Base-by-base conservation (phyloP, 345 rosid genomes). In the Gynandropsis gynandra region DNA sequence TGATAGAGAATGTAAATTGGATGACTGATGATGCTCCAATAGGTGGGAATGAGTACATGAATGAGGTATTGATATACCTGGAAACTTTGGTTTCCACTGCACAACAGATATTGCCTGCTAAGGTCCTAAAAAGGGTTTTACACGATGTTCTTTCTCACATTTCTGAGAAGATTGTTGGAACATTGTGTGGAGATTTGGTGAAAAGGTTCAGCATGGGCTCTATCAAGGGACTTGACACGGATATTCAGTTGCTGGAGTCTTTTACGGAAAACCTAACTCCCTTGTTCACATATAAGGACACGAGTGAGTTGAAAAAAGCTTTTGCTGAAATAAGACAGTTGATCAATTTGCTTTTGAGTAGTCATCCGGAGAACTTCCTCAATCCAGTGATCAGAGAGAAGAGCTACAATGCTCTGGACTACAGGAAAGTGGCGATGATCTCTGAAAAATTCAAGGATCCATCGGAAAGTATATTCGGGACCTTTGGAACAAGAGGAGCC, bases 1-100 rank as follows among this genome's bases (percentile, higher is more conserved):
- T 92, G 71, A 75, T 92, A 11, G 98, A 92, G 77, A 92, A 92
- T 42, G 97, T 92, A 45, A 92, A 85, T 47, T 92, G 98, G 98
- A 79, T 74, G 84, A 72, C 83, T n/a, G 98, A 92, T 42, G 95
- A 87, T 38, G 70, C 78, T 39, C 66, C 72, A 20, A 83, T 76
- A 63, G 79, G 71, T 47, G 96, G 98, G 31, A 92, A 92, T 42
- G 98, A 92, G 60, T 92, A 87, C 70, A 94, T 81, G 69, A 92
- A 82, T 63, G 98, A 92, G 68, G 97, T 92, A 52, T 62, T 85
- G 48, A 82, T 92, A 53, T 92, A 85, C 79, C 63, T 92, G 66
- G 97, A 81, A 61, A 92, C 93, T 45, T 64, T 87, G 55, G 97
- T 92, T 67, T 82, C 98, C 35, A 87, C 95, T 4, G 98, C 98